These are phyloP conservation scores for Alnus rubra DNA, from an alignment of 306 rosid genomes.

Conservation along the genomic window DNA sequence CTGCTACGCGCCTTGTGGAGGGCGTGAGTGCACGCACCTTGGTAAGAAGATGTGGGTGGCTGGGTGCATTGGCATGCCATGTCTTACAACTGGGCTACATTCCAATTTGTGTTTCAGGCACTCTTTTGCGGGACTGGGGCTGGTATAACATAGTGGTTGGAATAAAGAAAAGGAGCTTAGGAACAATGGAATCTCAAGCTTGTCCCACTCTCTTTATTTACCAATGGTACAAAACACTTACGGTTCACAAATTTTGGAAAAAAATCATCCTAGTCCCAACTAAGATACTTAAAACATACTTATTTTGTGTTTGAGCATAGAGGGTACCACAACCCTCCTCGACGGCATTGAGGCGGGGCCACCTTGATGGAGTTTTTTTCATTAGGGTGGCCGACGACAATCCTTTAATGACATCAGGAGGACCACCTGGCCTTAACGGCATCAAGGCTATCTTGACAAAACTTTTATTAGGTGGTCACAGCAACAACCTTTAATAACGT, in stretches of 20 bases:
- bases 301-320: background rate
- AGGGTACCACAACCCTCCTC: no score
- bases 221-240: background rate
- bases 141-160: background rate
- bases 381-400: no score
- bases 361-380: no score
- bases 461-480: no score
- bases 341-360: no score
- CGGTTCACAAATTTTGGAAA: background rate
- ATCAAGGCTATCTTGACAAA: no score
- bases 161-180: background rate
- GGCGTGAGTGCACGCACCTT: background rate
- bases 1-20: background rate
- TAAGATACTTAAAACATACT: background rate
- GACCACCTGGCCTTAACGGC: no score
- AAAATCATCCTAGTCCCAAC: background rate
- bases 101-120: slow-evolving; percentile 3
- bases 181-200: background rate
- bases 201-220: slow-evolving; percentile 9
- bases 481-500: no score
- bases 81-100: slow-evolving; percentile 25
- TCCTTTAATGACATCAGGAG: no score
- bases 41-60: background rate
- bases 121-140: slow-evolving; percentile 6
- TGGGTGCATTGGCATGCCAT: background rate